Percentiles rank a stretch among this genome's conserved stretches.
Conservation (phyloP, 495 filamentous ascomycete genomes). For the Choiromyces venosus region DNA sequence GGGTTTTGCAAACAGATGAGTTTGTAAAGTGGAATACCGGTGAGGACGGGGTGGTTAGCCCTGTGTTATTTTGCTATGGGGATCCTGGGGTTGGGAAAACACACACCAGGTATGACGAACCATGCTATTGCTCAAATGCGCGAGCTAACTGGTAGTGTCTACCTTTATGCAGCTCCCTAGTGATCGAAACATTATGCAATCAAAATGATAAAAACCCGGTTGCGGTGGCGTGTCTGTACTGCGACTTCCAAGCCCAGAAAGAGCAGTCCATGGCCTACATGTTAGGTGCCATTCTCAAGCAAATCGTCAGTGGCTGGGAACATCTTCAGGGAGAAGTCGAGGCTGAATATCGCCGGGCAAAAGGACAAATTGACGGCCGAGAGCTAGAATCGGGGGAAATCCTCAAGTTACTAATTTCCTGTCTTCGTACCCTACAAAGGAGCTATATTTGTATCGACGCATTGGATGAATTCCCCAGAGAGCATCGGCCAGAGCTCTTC, state of each 20-base stretch:
- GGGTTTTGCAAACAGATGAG: not conserved
- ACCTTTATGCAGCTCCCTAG: not conserved
- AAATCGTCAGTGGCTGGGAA: not conserved
- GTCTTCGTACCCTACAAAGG: not conserved
- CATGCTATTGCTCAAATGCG: not conserved
- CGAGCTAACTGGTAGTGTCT: not conserved
- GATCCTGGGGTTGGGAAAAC: not conserved
- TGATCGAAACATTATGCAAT: not conserved
- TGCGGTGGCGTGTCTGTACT: not conserved
- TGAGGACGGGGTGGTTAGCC: not conserved
- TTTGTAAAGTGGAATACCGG: not conserved
- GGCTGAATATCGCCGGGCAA: not conserved
- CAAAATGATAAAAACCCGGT: not conserved
- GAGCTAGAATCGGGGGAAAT: not conserved
- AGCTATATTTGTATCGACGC: not conserved
- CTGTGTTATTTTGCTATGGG: not conserved
- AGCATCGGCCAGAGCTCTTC: not conserved
- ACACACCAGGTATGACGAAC: not conserved
- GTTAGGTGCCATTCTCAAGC: not conserved
- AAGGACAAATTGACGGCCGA: not conserved
- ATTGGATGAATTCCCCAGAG: not conserved
- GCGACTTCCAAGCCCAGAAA: not conserved
- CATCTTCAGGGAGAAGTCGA: not conserved
- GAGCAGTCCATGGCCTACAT: not conserved
- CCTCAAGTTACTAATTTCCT: not conserved